Percentiles rank a stretch among this genome's conserved stretches.
phyloP scores from a whole-genome alignment of 2,329 filamentous ascomycete genomes.

The Exophiala mesophila region DNA sequence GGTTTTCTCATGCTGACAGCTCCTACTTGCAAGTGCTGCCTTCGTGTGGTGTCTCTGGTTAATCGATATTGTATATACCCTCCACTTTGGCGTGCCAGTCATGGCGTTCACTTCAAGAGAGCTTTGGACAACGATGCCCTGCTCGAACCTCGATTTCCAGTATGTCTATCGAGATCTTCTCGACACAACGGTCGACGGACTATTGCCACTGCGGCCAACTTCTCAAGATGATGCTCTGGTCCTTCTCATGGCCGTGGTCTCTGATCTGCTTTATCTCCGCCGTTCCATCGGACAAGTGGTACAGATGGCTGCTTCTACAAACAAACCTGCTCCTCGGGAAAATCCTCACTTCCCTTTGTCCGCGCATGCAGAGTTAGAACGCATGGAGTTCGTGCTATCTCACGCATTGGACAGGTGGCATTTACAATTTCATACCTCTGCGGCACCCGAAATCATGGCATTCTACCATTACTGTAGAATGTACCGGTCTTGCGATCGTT shows the following conservation, averaged over 20 bases:
- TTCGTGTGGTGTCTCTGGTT: constrained; percentile 1
- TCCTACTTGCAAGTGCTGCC: no score
- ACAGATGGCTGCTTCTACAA: no score
- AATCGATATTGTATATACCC: background rate
- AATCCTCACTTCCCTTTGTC: constrained; percentile 2
- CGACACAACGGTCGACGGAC: background rate
- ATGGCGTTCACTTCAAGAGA: background rate
- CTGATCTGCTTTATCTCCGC: constrained; percentile 2
- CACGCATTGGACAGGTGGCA: constrained; percentile 5
- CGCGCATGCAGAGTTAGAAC: background rate
- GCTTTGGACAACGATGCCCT: constrained; percentile 4
- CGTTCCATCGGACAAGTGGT: constrained; percentile 1
- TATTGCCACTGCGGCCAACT: background rate
- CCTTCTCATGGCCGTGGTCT: constrained; percentile 5
- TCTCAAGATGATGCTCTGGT: constrained; percentile 5
- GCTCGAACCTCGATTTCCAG: constrained; percentile 3
- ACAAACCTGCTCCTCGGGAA: background rate
- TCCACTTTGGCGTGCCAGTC: background rate
- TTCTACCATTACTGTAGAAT: constrained; percentile 9
- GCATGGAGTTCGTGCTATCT: background rate
- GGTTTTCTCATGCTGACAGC: no score
- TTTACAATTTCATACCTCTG: background rate
- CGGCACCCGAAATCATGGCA: constrained; percentile 3
- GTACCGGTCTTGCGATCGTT: constrained; percentile 2
- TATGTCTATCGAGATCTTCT: constrained; percentile 2